Base-by-base conservation (phyloP, 1,284 basidiomycete species). In the Ganoderma multipileum region DNA sequence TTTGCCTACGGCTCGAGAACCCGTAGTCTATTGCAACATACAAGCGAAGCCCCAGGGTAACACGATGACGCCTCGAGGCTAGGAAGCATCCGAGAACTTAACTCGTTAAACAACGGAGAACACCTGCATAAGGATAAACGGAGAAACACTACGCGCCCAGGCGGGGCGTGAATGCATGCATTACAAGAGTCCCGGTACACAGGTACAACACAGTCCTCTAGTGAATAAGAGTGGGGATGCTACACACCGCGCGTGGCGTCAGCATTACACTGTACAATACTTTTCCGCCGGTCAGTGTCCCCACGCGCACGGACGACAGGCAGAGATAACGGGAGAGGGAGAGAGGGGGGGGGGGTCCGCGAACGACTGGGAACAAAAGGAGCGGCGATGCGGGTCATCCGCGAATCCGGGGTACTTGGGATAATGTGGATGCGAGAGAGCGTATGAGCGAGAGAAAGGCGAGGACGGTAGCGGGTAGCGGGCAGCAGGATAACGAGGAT, bases 101-200 rank as follows among this genome's bases (percentile, higher is more conserved):
- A 9, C 39, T 41, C 6, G 39, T 41, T 41, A 14, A 14, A 41
- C n/a, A n/a, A n/a, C n/a, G n/a, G 33, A 33, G 33, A 3, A 33
- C 8, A 8, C 41, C 41, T 18, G 2, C 9, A 18, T n/a, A 96
- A 91, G 14, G 92, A 92, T 6, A 95, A 83, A 65, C 89, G 87
- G 16, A 86, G 80, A 38, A 86, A 86, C 28, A 97, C 33, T 59
- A 52, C 64, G 58, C 65, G 38, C 33, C 36, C 38, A 6, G 38
- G 65, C 65, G 50, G 30, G 38, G 65, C 65, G 50, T 39, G 28
- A 55, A 57, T 57, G 23, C 28, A 57, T 62, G 23, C 28, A 66
- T 66, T 66, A 62, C 28, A 42, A 50, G 60, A 55, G 65, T 62
- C 60, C 65, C 47, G 52, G 52, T 66, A 66, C 47, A 41, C 14